phyloP scores from a whole-genome alignment of 768 basidiomycete species.

The Russula sp. region DNA sequence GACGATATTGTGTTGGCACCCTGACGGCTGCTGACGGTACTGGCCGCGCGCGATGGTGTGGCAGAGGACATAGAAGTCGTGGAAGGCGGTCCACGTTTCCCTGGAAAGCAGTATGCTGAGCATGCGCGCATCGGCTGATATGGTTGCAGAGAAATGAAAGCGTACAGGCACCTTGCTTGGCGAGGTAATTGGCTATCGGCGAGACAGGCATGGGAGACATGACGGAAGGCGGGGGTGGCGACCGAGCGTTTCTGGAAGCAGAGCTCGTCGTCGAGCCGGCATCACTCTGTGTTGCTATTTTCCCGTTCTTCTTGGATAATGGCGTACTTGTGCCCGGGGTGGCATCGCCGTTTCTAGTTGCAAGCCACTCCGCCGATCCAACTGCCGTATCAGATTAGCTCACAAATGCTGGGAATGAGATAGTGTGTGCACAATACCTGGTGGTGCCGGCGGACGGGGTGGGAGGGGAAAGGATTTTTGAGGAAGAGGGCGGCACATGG shows the following conservation, averaged over 20 bases:
- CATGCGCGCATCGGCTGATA: background rate
- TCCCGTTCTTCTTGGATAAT: background rate
- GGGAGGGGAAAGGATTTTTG: conserved; percentile 28
- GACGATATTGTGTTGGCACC: background rate
- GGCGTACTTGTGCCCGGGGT: background rate
- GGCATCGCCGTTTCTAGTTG: background rate
- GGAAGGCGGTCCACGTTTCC: background rate
- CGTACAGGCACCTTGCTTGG: background rate
- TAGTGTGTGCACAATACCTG: conserved; percentile 28
- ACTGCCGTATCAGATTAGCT: background rate
- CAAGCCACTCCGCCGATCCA: conserved; percentile 25
- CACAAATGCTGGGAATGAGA: background rate
- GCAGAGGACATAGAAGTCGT: background rate
- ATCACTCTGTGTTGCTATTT: background rate
- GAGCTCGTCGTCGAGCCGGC: background rate
- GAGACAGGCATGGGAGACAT: background rate
- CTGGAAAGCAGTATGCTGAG: background rate
- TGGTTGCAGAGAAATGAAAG: background rate
- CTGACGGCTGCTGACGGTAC: background rate
- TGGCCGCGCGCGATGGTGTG: background rate
- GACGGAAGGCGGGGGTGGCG: background rate
- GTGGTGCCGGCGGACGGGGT: conserved; percentile 28
- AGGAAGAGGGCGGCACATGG: conserved; percentile 43
- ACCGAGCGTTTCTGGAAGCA: background rate
- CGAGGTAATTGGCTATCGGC: background rate